Conservation (phyloP, 768 basidiomycete genomes). For the Strobilomyces confusus region DNA sequence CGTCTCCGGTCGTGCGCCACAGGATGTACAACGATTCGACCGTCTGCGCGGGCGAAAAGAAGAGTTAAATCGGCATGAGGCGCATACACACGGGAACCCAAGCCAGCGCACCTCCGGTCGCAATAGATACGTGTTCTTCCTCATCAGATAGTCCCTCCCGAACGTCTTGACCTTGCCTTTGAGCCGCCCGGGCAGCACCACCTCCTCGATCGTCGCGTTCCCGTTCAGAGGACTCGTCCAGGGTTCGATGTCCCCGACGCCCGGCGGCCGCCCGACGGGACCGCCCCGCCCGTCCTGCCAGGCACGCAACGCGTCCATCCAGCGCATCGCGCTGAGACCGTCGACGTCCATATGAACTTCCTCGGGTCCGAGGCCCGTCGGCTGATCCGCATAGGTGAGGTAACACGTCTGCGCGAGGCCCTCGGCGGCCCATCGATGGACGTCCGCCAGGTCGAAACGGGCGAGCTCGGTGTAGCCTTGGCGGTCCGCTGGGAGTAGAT, state of each 20-base stretch:
- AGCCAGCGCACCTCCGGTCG: conserved; percentile 61
- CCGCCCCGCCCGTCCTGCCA: conserved; percentile 37
- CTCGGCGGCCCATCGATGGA: conserved; percentile 73
- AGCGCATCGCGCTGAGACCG: conserved; percentile 19
- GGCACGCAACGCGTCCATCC: conserved; percentile 35
- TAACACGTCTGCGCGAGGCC: conserved; percentile 72
- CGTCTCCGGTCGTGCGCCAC: too few species aligned
- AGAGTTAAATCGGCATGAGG: background rate
- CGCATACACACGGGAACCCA: background rate
- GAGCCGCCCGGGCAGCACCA: background rate
- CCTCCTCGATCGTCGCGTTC: conserved; percentile 5
- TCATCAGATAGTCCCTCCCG: conserved; percentile 52
- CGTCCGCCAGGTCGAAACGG: conserved; percentile 49
- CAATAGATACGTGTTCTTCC: conserved; percentile 48
- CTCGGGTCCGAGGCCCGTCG: conserved; percentile 69
- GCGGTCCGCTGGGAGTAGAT: conserved; percentile 19
- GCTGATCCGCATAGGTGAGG: conserved; percentile 66
- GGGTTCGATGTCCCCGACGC: conserved; percentile 36
- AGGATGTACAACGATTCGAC: too few species aligned
- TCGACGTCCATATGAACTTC: conserved; percentile 33
- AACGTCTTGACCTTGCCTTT: conserved; percentile 3
- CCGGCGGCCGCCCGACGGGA: conserved; percentile 39
- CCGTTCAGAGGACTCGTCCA: conserved; percentile 13
- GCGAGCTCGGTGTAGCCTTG: conserved; percentile 38
- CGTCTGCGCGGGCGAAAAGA: background rate